phyloP scores from a whole-genome alignment of 1,284 basidiomycete genomes.

The Farysia itapuensis region DNA sequence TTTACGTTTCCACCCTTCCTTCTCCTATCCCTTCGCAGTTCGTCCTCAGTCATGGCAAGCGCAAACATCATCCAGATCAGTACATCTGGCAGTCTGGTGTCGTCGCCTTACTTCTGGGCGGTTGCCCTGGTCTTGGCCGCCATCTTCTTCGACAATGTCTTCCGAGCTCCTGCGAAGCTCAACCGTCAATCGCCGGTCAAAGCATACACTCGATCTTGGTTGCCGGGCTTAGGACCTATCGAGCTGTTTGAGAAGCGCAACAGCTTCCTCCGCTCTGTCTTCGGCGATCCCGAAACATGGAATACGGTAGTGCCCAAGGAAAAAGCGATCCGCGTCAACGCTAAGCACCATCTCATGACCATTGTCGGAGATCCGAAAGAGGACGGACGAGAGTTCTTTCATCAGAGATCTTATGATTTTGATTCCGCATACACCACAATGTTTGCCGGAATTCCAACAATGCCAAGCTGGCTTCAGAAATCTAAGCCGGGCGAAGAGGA shows the following conservation, averaged over 20 bases:
- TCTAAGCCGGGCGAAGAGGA: conserved; percentile 16
- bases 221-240: conserved; percentile 25
- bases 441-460: conserved; percentile 36
- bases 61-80: conserved; percentile 14
- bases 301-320: conserved; percentile 11
- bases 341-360: conserved; percentile 25
- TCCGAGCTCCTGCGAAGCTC: conserved; percentile 13
- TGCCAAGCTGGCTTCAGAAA: conserved; percentile 11
- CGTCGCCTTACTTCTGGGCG: conserved; percentile 28
- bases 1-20: too few relatives aligned
- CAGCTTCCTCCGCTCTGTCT: conserved; percentile 24
- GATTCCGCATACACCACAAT: conserved; percentile 28
- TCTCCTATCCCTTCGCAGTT: too few relatives aligned
- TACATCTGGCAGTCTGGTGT: conserved; percentile 10
- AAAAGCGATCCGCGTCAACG: conserved; percentile 16
- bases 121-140: conserved; percentile 7
- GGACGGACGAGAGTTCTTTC: conserved; percentile 39
- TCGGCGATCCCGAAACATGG: conserved; percentile 35
- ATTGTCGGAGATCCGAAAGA: conserved; percentile 16
- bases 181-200: conserved; percentile 11
- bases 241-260: conserved; percentile 28
- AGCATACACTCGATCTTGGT: conserved; percentile 9
- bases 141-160: conserved; percentile 13
- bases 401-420: conserved; percentile 34
- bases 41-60: too few relatives aligned